Base-by-base conservation (phyloP, 805 yeast species). In the Metschnikowia matae region DNA sequence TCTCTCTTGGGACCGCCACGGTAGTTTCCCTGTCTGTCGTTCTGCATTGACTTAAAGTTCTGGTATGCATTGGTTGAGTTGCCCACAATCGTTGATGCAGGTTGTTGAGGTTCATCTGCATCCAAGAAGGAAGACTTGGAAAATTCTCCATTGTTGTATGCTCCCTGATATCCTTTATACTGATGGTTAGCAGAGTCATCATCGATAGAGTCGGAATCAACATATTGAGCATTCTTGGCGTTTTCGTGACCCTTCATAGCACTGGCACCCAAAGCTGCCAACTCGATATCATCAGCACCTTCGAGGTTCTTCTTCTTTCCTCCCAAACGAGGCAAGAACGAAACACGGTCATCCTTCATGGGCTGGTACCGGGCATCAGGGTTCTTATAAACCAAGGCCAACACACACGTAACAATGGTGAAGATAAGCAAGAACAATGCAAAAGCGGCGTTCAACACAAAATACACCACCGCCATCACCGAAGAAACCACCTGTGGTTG, bases 351-450 rank as follows among this genome's bases (percentile, higher is more conserved):
- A 68, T 94, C 99, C 60, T 86, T 87, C 86, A 92, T 87, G 54
- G 97, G 98, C 71, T 89, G 92, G 73, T 94, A 94, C 60, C 96
- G 81, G 8, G 92, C 82, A 69, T 94, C 99, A 48, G 99, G 98
- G 67, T 94, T 90, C 75, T 87, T 89, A 67, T 87, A 85, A 32
- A 91, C 58, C 60, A 94, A 68, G 0, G 97, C 96, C 68, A 89
- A 73, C 5, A 84, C 74, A 72, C 98, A 91, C 1, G 96, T 87
- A 36, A 90, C 82, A 59, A 94, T 83, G 42, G 96, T 90, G 77
- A 91, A 85, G 44, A 94, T 73, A 64, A 94, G 72, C 62, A 92
- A 77, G 61, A 88, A 79, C 57, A 89, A 75, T 3, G 97, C 92
- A 68, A 89, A 87, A 0, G 82, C 84, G 0, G 99, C 99, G 68